phyloP scores from a whole-genome alignment of 148 eudicot species.

The Persicaria maculosa region DNA sequence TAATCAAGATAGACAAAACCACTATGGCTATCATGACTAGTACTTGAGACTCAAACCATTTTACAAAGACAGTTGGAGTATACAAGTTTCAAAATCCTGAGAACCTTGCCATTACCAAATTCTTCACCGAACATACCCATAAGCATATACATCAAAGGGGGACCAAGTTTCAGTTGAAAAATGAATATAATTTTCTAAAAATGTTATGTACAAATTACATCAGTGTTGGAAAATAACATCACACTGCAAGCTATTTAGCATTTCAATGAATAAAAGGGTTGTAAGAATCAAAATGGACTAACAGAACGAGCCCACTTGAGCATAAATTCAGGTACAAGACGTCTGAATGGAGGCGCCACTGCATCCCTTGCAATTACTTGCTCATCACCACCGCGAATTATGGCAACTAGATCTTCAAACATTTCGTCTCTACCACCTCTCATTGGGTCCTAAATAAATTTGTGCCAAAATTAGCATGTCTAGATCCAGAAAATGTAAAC shows the following conservation, averaged over 20 bases:
- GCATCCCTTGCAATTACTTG: conserved; percentile 71
- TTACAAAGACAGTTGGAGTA: too few species aligned
- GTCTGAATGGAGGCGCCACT: conserved; percentile 60
- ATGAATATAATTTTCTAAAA: background rate
- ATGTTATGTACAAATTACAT: background rate
- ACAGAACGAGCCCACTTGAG: conserved; percentile 59
- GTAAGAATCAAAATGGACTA: conserved; percentile 64
- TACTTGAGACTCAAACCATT: too few species aligned
- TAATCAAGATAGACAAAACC: too few species aligned
- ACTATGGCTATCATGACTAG: too few species aligned
- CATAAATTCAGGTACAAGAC: conserved; percentile 86
- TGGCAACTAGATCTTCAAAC: conserved; percentile 66
- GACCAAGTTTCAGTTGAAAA: background rate
- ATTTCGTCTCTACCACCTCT: conserved; percentile 82
- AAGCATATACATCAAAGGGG: background rate
- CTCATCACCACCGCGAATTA: conserved; percentile 61
- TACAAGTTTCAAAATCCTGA: too few species aligned
- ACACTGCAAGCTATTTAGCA: background rate
- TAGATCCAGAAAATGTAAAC: background rate
- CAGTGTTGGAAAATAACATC: background rate
- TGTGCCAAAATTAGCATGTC: background rate
- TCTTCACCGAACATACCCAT: background rate
- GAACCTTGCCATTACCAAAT: too few species aligned
- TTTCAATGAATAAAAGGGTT: background rate
- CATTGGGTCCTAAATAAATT: conserved; percentile 75